These are phyloP conservation scores for Tetrahymena elliotti DNA, from an alignment of 73 alveolate genomes.

Conservation along the genomic window DNA sequence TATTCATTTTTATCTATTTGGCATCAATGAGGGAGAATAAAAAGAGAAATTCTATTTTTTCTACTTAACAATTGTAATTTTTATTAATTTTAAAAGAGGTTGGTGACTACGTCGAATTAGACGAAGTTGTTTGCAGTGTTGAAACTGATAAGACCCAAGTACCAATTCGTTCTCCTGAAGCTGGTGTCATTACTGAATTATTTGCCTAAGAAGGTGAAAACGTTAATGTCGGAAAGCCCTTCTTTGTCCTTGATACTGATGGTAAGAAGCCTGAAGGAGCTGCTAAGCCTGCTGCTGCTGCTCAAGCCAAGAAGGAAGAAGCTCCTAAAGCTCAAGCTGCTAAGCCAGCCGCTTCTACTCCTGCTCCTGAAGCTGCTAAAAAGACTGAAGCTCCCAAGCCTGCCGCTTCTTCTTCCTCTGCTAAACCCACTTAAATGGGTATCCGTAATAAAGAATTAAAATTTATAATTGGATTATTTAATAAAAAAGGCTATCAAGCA, in stretches of 20 bases:
- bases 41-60: not conserved
- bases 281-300: slow-evolving; percentile 1
- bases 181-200: slow-evolving; percentile 39
- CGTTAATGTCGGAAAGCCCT: slow-evolving; percentile 46
- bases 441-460: not conserved
- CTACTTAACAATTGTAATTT: not conserved
- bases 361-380: not conserved
- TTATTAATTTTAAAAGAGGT: slow-evolving; percentile 13
- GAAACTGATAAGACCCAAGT: slow-evolving; percentile 45
- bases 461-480: not conserved
- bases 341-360: slow-evolving; percentile 34
- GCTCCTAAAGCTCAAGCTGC: slow-evolving; percentile 7
- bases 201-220: slow-evolving; percentile 36
- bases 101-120: slow-evolving; percentile 42
- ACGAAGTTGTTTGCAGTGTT: slow-evolving; percentile 39
- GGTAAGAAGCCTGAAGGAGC: slow-evolving; percentile 41
- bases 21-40: too few relatives aligned
- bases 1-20: too few relatives aligned
- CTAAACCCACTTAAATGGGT: not conserved
- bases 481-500: not conserved
- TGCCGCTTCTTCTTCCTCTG: not conserved
- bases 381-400: not conserved
- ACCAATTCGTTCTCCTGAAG: slow-evolving; percentile 35
- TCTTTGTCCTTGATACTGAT: slow-evolving; percentile 37
- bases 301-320: slow-evolving; percentile 30